Evolutionary conservation across 2,329 filamentous ascomycete species (phyloP), one percentile per base, ranked within the genome.

Genomic region (Pseudonectria foliicola): DNA sequence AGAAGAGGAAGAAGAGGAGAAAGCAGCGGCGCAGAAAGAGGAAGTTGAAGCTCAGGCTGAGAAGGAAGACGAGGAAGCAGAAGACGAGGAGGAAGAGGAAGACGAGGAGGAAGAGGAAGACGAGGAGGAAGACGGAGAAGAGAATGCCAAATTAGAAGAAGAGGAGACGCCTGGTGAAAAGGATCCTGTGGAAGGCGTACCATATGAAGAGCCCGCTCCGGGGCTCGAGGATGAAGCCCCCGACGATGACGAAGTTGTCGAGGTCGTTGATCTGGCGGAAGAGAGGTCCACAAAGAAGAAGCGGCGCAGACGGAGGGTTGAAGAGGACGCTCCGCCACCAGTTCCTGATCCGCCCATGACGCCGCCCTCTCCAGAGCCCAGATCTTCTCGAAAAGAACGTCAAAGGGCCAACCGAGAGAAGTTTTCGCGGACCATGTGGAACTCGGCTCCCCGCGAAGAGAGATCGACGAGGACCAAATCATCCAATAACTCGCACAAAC

Each of bases 371-470:
- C 63, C 75, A 12, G 76, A 80, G 33, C 63, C 70, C 10, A 77
- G 69, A 40, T 76, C 73, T 4, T 70, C 70, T 4, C 85, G 78
- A 61, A 93, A 83, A 56, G 85, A 93, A 44, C 82, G 87, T 11
- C 66, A 82, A 18, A 86, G 82, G 53, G 76, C 88, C 44, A 84
- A 78, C 48, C 83, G 85, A 38, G 80, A 83, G 39, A 71, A 70
- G 25, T 68, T 75, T 10, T 78, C 82, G 21, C 92, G 87, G 86
- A 82, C 80, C 25, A 77, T 79, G 56, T 90, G 83, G 83, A 76
- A 74, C 13, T 71, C 77, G 12, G 66, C 72, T 3, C 56, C 64
- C 13, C 55, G 48, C 26, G 60, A 59, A 34, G 59, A 63, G 36
- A 71, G 66, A 43, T 52, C 57, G 7, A 77, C 79, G 1, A 82